Base-by-base conservation (phyloP, 2,329 filamentous ascomycete genomes). In the Graphiopsis chlorocephala region DNA sequence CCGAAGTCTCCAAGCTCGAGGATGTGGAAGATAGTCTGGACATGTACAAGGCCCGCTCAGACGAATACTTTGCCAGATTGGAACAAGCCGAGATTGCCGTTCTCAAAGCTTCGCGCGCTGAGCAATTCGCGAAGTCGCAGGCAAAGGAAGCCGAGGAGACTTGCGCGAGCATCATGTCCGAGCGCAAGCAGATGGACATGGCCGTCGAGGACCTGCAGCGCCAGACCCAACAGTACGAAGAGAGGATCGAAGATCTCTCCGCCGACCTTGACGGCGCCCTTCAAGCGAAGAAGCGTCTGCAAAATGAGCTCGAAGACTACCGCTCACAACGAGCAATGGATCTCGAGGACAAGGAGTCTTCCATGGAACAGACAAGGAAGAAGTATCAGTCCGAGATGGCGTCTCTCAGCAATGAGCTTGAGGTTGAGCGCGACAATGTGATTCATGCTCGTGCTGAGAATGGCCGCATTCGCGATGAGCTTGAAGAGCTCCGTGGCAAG, bases 261-360 rank as follows among this genome's bases (percentile, higher is more conserved):
- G 94, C 94, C 0, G 94, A 99, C 75, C 85, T 97, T 10, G 90
- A 96, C 66, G 88, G 88, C 23, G 92, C 91, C 2, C 82, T 92
- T 20, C 93, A 97, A 79, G 88, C 92, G 23, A 97, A 97, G 84
- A 96, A 93, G 80, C 88, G 94, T 65, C 88, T 98, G 26, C 94
- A 99, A 77, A 93, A 98, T 74, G 94, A 99, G 80, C 89, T 99
- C 2, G 94, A 98, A 78, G 94, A 99, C 78, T 99, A 98, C 81
- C 88, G 95, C 66, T 96, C 89, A 75, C 93, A 97, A 78, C 88
- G 94, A 55, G 93, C 93, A 65, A 96, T 96, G 78, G 95, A 98
- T 72, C 91, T 98, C 64, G 95, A 98, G 78, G 94, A 99, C 78
- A 97, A 95, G 77, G 94, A 98, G 78, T 90, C 90, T 11, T 95